Conservation (phyloP, 805 yeast genomes). For the Sugiyamaella americana region DNA sequence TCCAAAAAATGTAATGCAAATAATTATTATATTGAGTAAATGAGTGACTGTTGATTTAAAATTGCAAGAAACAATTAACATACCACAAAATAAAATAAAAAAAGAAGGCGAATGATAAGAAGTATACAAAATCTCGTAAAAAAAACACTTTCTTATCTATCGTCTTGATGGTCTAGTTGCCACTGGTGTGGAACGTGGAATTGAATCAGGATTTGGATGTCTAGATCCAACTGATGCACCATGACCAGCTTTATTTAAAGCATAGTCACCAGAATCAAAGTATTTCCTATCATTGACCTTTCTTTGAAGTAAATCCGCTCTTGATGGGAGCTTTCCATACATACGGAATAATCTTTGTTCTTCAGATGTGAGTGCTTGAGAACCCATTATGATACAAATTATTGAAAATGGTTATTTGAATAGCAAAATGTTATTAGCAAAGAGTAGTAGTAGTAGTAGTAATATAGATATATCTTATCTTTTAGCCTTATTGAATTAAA, state of each 20-base stretch:
- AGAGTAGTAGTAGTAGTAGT: too few relatives aligned
- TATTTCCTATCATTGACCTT: slow-evolving; percentile 78
- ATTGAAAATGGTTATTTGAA: background rate
- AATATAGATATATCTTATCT: too few relatives aligned
- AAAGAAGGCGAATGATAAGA: too few relatives aligned
- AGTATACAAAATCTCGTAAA: too few relatives aligned
- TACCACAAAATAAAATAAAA: too few relatives aligned
- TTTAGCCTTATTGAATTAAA: too few relatives aligned
- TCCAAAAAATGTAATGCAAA: background rate
- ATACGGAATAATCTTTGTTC: slow-evolving; percentile 70
- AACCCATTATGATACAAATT: slow-evolving; percentile 2
- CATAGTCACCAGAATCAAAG: slow-evolving; percentile 93
- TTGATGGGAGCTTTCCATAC: slow-evolving; percentile 83
- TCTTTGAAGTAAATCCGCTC: slow-evolving; percentile 65
- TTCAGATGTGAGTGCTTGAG: slow-evolving; percentile 34
- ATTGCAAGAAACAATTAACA: too few relatives aligned
- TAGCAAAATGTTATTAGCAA: background rate
- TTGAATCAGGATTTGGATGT: slow-evolving; percentile 25
- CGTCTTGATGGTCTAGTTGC: slow-evolving; percentile 1
- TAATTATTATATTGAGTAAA: too few relatives aligned
- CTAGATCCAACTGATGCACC: slow-evolving; percentile 28
- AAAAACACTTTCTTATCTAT: background rate
- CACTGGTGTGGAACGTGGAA: slow-evolving; percentile 17
- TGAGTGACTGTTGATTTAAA: too few relatives aligned
- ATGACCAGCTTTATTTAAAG: slow-evolving; percentile 48